Percentiles rank a stretch among this genome's conserved stretches.
phyloP scores from a whole-genome alignment of 1,139 yeast species.

The Zygosaccharomyces pseudobailii region DNA sequence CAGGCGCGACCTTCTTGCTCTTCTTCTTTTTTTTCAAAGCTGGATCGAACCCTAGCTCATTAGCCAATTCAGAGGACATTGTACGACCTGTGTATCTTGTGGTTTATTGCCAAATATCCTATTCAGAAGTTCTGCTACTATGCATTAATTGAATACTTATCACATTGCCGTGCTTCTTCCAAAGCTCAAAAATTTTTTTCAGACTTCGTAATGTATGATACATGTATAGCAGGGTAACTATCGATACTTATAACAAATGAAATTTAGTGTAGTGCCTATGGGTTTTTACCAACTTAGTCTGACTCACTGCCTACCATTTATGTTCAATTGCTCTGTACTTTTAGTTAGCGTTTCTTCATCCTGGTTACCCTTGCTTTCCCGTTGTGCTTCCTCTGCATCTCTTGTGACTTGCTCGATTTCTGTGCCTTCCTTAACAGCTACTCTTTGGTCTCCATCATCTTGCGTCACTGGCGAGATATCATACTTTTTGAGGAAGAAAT shows the following conservation, averaged over 20 bases:
- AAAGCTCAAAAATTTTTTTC: constrained; percentile 11
- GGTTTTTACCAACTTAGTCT: not conserved
- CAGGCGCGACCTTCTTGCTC: constrained; percentile 40
- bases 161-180: not conserved
- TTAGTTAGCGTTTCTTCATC: not conserved
- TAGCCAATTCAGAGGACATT: constrained; percentile 35
- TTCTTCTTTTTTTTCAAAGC: constrained; percentile 84
- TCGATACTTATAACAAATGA: not conserved
- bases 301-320: constrained; percentile 2
- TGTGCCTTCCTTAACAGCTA: constrained; percentile 34
- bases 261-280: no score
- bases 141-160: not conserved
- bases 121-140: not conserved
- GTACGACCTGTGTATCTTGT: not conserved
- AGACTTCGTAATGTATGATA: constrained; percentile 7
- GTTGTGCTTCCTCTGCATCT: constrained; percentile 36
- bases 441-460: constrained; percentile 38
- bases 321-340: constrained; percentile 4
- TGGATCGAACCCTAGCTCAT: constrained; percentile 73
- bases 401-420: constrained; percentile 40
- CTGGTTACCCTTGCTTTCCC: constrained; percentile 8
- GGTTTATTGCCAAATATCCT: not conserved
- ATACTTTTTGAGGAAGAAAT: constrained; percentile 66
- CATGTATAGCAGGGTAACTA: constrained; percentile 6
- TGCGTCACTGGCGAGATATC: constrained; percentile 62